phyloP scores from a whole-genome alignment of 495 filamentous ascomycete species.

The Cercophora scortea region DNA sequence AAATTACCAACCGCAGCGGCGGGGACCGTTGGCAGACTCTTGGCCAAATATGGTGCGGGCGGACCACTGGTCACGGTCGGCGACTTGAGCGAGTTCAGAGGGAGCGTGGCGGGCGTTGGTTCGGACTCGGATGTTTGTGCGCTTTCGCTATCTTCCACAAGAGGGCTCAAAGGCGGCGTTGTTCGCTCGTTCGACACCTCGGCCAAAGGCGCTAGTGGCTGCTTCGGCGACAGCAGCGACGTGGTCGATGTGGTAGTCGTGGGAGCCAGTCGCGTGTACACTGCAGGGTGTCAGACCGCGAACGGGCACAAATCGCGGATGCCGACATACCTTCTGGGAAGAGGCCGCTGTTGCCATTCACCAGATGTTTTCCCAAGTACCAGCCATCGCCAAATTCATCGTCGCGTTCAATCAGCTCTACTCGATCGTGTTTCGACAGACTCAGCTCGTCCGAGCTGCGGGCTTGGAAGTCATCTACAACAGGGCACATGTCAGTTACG shows the following conservation, averaged over 20 bases:
- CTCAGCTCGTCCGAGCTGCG: constrained; percentile 89
- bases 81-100: constrained; percentile 31
- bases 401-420: constrained; percentile 88
- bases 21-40: constrained; percentile 12
- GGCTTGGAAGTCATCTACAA: constrained; percentile 76
- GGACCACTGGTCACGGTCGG: constrained; percentile 6
- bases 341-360: constrained; percentile 68
- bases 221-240: constrained; percentile 17
- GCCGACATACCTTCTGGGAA: constrained; percentile 74
- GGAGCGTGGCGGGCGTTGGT: constrained; percentile 23
- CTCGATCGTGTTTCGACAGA: constrained; percentile 76
- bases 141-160: constrained; percentile 32
- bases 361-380: constrained; percentile 80
- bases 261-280: constrained; percentile 46
- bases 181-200: constrained; percentile 19
- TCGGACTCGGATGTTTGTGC: constrained; percentile 29
- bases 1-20: constrained; percentile 11
- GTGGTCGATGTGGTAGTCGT: constrained; percentile 21
- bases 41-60: constrained; percentile 11
- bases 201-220: constrained; percentile 22
- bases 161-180: constrained; percentile 13
- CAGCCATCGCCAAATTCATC: constrained; percentile 98
- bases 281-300: constrained; percentile 22
- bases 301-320: background rate
- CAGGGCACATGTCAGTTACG: constrained; percentile 5